These are phyloP conservation scores for Trichophyton mentagrophytes DNA, from an alignment of 2,329 filamentous ascomycete species.

Conservation along the genomic window DNA sequence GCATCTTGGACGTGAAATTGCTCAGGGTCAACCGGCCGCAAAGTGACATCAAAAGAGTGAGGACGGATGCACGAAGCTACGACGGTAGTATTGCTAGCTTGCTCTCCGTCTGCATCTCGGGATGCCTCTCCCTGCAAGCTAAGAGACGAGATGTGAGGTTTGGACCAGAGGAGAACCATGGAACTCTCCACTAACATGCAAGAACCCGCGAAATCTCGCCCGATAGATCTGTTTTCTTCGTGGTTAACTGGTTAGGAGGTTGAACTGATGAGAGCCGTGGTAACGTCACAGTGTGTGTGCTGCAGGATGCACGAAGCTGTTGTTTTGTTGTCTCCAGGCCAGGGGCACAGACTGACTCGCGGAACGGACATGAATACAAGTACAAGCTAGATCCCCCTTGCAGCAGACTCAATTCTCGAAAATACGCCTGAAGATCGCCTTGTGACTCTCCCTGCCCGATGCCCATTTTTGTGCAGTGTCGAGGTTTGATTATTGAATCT, in stretches of 20 bases:
- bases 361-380: background rate
- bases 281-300: no score
- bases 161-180: background rate
- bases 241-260: no score
- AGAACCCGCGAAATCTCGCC: background rate
- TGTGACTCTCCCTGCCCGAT: background rate
- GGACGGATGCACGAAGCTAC: background rate
- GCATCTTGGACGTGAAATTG: background rate
- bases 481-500: no score
- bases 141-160: background rate
- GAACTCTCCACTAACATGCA: background rate
- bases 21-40: background rate
- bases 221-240: background rate
- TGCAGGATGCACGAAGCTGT: no score
- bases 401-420: background rate
- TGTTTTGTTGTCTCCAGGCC: background rate
- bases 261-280: no score
- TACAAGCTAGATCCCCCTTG: background rate
- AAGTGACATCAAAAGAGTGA: background rate
- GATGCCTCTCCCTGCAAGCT: background rate
- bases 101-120: background rate
- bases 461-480: background rate
- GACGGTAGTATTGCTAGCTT: background rate
- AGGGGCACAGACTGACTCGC: background rate
- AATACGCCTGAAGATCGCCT: constrained; percentile 1